A percentile compares a stretch with the other conserved stretches of the same genome.
Evolutionary conservation across 495 filamentous ascomycete genomes (phyloP).

Genomic region (Lasiosphaeria hispida): DNA sequence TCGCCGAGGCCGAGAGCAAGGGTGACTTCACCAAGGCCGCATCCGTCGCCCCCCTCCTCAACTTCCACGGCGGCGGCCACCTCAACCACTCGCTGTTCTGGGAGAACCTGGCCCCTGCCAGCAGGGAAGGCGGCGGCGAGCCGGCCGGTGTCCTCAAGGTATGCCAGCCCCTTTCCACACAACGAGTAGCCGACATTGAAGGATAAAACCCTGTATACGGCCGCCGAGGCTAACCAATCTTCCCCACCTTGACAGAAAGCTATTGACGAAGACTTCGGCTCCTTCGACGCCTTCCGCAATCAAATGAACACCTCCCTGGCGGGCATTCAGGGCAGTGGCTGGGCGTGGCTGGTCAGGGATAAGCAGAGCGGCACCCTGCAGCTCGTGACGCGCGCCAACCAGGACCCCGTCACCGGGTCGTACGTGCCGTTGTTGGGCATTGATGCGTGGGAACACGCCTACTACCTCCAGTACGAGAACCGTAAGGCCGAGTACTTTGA

Average conservation of each 20-base stretch:
- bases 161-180: neutral
- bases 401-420: slow-evolving; percentile 81
- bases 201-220: too few relatives aligned
- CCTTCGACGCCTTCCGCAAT: slow-evolving; percentile 70
- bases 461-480: slow-evolving; percentile 91
- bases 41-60: slow-evolving; percentile 79
- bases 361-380: slow-evolving; percentile 71
- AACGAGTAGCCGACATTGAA: too few relatives aligned
- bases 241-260: slow-evolving; percentile 45
- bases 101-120: slow-evolving; percentile 90
- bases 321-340: slow-evolving; percentile 90
- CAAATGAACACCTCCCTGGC: slow-evolving; percentile 82
- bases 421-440: slow-evolving; percentile 77
- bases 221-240: neutral
- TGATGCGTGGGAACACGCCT: slow-evolving; percentile 79
- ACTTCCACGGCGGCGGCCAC: slow-evolving; percentile 97
- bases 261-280: slow-evolving; percentile 78
- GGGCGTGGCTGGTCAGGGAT: slow-evolving; percentile 96
- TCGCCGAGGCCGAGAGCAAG: slow-evolving; percentile 56
- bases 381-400: slow-evolving; percentile 77
- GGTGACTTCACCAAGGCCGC: slow-evolving; percentile 68
- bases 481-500: slow-evolving; percentile 98
- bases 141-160: slow-evolving; percentile 56
- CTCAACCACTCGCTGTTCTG: slow-evolving; percentile 95
- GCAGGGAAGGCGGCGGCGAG: slow-evolving; percentile 67